Conservation (phyloP, 257 asterid species). For the Ligustrum vulgare region DNA sequence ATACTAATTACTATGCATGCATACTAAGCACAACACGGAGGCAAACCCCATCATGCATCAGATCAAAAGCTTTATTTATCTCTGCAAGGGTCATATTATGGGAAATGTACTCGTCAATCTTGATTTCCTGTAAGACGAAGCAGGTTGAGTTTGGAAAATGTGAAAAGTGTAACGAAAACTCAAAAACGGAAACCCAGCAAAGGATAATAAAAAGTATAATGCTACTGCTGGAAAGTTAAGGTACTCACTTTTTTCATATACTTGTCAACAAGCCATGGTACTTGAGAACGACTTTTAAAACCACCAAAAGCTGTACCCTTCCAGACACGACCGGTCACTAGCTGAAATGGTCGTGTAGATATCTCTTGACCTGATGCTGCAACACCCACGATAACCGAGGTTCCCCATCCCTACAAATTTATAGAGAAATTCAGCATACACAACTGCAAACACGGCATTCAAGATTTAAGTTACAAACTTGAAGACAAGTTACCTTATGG, state of each 20-base stretch:
- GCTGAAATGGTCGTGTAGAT: slow-evolving; percentile 94
- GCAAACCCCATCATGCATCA: slow-evolving; percentile 87
- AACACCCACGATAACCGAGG: slow-evolving; percentile 98
- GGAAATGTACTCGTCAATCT: slow-evolving; percentile 93
- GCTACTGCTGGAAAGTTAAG: not conserved
- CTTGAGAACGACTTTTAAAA: slow-evolving; percentile 96
- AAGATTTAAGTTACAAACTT: not conserved
- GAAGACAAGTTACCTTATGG: slow-evolving; percentile 69
- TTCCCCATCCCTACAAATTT: slow-evolving; percentile 87
- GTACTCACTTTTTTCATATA: slow-evolving; percentile 78
- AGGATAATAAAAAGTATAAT: not conserved
- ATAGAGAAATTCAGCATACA: slow-evolving; percentile 20
- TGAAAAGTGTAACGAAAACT: not conserved
- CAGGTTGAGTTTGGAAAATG: not conserved
- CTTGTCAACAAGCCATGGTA: slow-evolving; percentile 93
- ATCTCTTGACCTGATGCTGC: slow-evolving; percentile 99
- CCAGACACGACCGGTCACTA: slow-evolving; percentile 99
- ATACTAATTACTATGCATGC: slow-evolving; percentile 31
- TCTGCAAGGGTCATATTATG: slow-evolving; percentile 73
- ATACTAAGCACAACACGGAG: slow-evolving; percentile 81
- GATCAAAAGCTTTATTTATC: slow-evolving; percentile 78
- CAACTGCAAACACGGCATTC: not conserved
- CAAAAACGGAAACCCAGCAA: not conserved
- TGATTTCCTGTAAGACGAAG: slow-evolving; percentile 68
- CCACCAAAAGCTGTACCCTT: slow-evolving; percentile 99